phyloP scores from a whole-genome alignment of 2,329 filamentous ascomycete species.

The Ascochyta fabae region DNA sequence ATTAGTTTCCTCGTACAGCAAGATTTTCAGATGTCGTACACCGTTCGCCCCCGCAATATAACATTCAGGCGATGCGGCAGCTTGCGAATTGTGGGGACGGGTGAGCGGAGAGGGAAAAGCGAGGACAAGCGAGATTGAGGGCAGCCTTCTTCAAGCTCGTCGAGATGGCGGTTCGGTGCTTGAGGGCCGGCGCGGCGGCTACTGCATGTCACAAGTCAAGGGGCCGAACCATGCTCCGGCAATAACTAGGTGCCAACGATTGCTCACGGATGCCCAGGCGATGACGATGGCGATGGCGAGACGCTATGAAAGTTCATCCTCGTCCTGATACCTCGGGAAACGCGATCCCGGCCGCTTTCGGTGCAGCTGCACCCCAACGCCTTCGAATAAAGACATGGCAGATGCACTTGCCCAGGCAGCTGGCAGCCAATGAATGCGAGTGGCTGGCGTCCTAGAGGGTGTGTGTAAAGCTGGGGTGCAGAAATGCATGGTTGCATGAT shows the following conservation, averaged over 20 bases:
- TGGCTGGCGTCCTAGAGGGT: conserved; percentile 9
- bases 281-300: not conserved
- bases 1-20: conserved; percentile 6
- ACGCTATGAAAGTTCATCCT: not conserved
- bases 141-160: conserved; percentile 1
- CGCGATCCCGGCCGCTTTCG: conserved; percentile 6
- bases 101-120: conserved; percentile 11
- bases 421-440: conserved; percentile 2
- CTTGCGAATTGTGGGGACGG: conserved; percentile 14
- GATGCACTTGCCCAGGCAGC: not conserved
- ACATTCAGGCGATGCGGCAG: conserved; percentile 1
- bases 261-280: not conserved
- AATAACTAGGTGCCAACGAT: conserved; percentile 2
- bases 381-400: not conserved
- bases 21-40: not conserved
- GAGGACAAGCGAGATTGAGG: conserved; percentile 19
- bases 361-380: conserved; percentile 4
- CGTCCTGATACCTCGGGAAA: conserved; percentile 10
- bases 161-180: not conserved
- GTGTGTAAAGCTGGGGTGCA: conserved; percentile 19
- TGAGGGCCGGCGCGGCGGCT: conserved; percentile 4
- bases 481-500: conserved; percentile 7
- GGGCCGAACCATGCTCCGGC: conserved; percentile 5
- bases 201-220: conserved; percentile 2
- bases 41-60: conserved; percentile 15